phyloP scores from a whole-genome alignment of 108 stramenopile genomes.

The Phaeodactylum tricornutum region DNA sequence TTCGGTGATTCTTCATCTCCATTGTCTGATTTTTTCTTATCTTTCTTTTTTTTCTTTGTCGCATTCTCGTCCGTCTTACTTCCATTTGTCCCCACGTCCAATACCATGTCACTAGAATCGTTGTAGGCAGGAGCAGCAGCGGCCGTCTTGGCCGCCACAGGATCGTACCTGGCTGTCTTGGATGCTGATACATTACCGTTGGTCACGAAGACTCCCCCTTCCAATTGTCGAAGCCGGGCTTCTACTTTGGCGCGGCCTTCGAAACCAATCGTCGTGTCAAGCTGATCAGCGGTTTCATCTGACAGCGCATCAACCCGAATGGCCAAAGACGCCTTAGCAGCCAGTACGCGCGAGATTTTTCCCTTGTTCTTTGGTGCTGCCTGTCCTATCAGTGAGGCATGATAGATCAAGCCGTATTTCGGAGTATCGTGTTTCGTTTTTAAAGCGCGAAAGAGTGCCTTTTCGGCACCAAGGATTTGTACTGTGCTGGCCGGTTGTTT shows the following conservation, averaged over 20 bases:
- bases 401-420: slow-evolving; percentile 99
- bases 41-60: slow-evolving; percentile 75
- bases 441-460: slow-evolving; percentile 98
- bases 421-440: slow-evolving; percentile 99
- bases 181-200: slow-evolving; percentile 56
- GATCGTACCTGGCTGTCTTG: slow-evolving; percentile 71
- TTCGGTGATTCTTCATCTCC: slow-evolving; percentile 27
- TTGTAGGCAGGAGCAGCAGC: slow-evolving; percentile 77
- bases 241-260: slow-evolving; percentile 97
- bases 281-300: slow-evolving; percentile 73
- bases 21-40: slow-evolving; percentile 60
- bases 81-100: slow-evolving; percentile 12
- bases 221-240: slow-evolving; percentile 91
- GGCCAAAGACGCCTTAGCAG: slow-evolving; percentile 96
- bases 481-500: slow-evolving; percentile 99
- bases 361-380: slow-evolving; percentile 99
- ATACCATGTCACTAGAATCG: slow-evolving; percentile 80
- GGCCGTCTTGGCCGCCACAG: slow-evolving; percentile 61
- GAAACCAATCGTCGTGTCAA: slow-evolving; percentile 92
- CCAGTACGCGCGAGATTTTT: slow-evolving; percentile 97
- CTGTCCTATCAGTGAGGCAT: slow-evolving; percentile 96
- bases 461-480: slow-evolving; percentile 99
- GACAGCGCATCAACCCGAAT: slow-evolving; percentile 99
- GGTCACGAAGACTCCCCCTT: slow-evolving; percentile 79
- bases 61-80: slow-evolving; percentile 47